Base-by-base conservation (phyloP, 176 grass and related monocot genomes). In the Bonia amplexicaulis region DNA sequence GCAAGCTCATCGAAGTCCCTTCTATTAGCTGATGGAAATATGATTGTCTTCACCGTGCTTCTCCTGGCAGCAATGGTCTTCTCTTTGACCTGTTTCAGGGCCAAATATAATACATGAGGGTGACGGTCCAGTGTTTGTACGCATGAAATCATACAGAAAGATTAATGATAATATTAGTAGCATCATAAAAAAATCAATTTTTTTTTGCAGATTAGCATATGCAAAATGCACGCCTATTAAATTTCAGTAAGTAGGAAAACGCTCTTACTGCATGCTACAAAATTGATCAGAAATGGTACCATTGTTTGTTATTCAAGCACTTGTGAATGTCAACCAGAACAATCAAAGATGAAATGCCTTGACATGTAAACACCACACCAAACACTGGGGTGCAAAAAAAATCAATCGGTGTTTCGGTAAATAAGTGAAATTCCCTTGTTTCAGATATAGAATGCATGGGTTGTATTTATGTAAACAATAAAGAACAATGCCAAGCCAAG, bases 1-100 rank as follows among this genome's bases (percentile, higher is more conserved):
- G 96, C 93, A 74, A 91, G 93, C 71, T 99, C 96, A 23, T 99
- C 96, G 11, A 91, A 96, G 74, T 99, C 93, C 71, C 93, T 93
- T 87, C 83, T 94, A 85, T 99, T 99, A 4, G 91, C 96, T 58
- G 93, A 60, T 49, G 96, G 91, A 78, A 94, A 99, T 89, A 99
- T 92, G 72, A 99, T 89, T 0, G 84, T 96, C 84, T 96, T 99
- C 16, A 99, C 83, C 6, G 47, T 81, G 37, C 93, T 99, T 82
- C 96, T 89, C 77, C 93, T 89, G 9, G 93, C 91, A 67, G 96
- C 96, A 88, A 99, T 99, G 4, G 93, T 88, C 72, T 99, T 99
- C 93, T 99, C 96, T 84, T 99, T 99, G n/a, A 99, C 96, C 96
- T 99, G 80, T 88, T 89, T 37, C 27, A 93, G 17, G 27, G 12